These are phyloP conservation scores for Fraxinus pennsylvanica DNA, from an alignment of 257 asterid species.

Conservation along the genomic window DNA sequence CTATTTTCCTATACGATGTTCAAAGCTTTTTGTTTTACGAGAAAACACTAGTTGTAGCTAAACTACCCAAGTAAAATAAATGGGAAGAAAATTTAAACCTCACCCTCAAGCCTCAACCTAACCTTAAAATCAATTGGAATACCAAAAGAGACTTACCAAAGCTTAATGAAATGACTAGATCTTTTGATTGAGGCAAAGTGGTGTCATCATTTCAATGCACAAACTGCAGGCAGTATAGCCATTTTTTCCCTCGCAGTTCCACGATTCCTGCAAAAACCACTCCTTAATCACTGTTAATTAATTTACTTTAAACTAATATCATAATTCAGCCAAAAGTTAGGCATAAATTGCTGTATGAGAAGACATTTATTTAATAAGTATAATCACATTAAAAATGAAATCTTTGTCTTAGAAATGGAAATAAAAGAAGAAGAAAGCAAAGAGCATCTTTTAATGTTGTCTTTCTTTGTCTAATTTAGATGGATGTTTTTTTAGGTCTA, in stretches of 20 bases:
- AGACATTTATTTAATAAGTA: neutral
- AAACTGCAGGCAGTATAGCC: conserved; percentile 22
- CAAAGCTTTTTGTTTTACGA: no score
- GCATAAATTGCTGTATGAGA: neutral
- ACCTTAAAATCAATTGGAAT: neutral
- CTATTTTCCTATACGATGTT: no score
- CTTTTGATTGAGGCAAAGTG: conserved; percentile 36
- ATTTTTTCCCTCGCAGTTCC: conserved; percentile 17
- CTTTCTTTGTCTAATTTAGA: no score
- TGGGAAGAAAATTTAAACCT: no score
- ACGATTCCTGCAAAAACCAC: conserved; percentile 39
- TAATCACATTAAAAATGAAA: neutral
- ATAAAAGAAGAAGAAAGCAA: no score
- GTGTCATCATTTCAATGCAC: conserved; percentile 34
- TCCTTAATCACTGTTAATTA: conserved; percentile 35
- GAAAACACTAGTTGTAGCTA: no score
- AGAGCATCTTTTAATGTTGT: no score
- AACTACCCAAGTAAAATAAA: no score
- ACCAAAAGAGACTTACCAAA: conserved; percentile 4
- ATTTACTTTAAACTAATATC: neutral
- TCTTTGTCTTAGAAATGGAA: no score
- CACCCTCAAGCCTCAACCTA: no score
- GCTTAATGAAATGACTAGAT: conserved; percentile 48
- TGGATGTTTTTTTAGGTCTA: no score
- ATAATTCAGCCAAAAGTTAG: neutral